Conservation (phyloP, 306 rosid species). For the Fagus crenata region DNA sequence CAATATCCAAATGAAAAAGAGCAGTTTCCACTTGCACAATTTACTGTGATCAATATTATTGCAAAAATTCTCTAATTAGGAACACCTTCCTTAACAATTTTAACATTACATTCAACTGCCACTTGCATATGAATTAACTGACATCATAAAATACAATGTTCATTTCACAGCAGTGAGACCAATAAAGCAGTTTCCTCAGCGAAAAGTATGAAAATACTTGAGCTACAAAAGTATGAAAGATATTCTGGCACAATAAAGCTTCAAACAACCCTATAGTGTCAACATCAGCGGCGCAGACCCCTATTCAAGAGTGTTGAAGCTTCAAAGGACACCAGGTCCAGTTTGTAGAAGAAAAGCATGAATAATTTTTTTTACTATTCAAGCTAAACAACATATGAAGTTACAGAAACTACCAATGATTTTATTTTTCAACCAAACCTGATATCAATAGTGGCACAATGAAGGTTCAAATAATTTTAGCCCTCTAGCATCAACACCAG, state of each 20-base stretch:
- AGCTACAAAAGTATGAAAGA: neutral
- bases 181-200: constrained; percentile 1
- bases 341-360: neutral
- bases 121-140: neutral
- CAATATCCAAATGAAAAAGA: neutral
- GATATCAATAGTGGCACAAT: neutral
- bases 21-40: neutral
- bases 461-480: no score
- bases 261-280: neutral
- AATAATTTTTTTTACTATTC: neutral
- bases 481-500: no score
- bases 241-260: neutral
- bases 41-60: neutral
- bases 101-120: neutral
- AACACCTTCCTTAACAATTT: neutral
- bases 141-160: neutral
- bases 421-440: neutral
- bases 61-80: neutral
- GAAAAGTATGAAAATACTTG: neutral
- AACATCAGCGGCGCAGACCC: neutral
- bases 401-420: neutral
- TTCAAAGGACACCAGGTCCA: neutral
- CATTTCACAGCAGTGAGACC: neutral
- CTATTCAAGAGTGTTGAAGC: neutral
- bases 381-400: neutral